phyloP scores from a whole-genome alignment of 345 rosid genomes.

The thale cress (Arabidopsis thaliana) region TAIR10.1 NC_003070.9:4725501-4726000 shows the following conservation, averaged over 20 bases:
- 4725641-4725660: neutral
- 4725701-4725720: slow-evolving; percentile 9
- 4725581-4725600: neutral
- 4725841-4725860: slow-evolving; percentile 7
- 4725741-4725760: neutral
- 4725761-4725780: neutral
- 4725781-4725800: slow-evolving; percentile 11
- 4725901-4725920: slow-evolving; percentile 17
- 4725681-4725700: slow-evolving; percentile 21
- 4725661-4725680: slow-evolving; percentile 7
- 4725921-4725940: slow-evolving; percentile 38
- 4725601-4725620: neutral
- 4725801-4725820: slow-evolving; percentile 16
- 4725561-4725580: neutral
- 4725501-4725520: slow-evolving; percentile 2
- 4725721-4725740: neutral
- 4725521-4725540: neutral
- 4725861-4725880: neutral
- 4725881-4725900: slow-evolving; percentile 5
- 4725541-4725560: slow-evolving; percentile 12
- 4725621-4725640: neutral
- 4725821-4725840: slow-evolving; percentile 22
- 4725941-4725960: neutral
- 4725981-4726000: neutral
- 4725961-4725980: neutral